Base-by-base conservation (phyloP, 148 eudicot genomes). In the Silene latifolia region DNA sequence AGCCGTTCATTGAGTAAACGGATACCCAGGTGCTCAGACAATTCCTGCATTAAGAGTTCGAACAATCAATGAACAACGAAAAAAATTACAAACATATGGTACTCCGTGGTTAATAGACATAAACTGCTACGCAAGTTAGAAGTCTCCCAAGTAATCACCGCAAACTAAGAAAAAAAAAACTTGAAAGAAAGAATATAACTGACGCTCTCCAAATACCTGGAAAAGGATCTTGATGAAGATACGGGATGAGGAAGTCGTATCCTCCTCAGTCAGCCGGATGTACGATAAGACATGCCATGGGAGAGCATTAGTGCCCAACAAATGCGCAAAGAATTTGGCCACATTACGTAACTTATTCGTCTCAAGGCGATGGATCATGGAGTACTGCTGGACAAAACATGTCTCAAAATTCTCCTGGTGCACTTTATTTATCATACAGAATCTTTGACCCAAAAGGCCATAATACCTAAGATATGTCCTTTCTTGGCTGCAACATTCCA, bases 401-500 rank as follows among this genome's bases (percentile, higher is more conserved):
- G 72, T 91, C 76, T 93, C 98, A 63, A 93, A 91, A 75, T 93
- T 93, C 71, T 89, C 97, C 80, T 93, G 98, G 86, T 93, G 76
- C 42, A 93, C 79, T 74, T 82, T 91, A 78, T 93, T 91, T 46
- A 91, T 81, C 93, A 88, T 91, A 81, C 98, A 93, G 73, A 93
- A 93, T 56, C 98, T 77, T 79, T 93, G 97, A 32, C 98, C 98
- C 73, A 93, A 70, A 44, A 93, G 95, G 68, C 98, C 98, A 84
- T 91, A 93, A 61, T 93, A 93, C 0, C 93, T 89, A 19, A 88
- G 91, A 62, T 93, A 93, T 14, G 95, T 93, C 80, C 95, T 89
- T 82, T 93, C 98, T 71, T 93, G 97, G 77, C 93, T 89, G 98
- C 97, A 93, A 80, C 98, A 93, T 76, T 91, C 98, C 88, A 93